Conservation (phyloP, 495 filamentous ascomycete species). For the Hypoxylon subgilvum region DNA sequence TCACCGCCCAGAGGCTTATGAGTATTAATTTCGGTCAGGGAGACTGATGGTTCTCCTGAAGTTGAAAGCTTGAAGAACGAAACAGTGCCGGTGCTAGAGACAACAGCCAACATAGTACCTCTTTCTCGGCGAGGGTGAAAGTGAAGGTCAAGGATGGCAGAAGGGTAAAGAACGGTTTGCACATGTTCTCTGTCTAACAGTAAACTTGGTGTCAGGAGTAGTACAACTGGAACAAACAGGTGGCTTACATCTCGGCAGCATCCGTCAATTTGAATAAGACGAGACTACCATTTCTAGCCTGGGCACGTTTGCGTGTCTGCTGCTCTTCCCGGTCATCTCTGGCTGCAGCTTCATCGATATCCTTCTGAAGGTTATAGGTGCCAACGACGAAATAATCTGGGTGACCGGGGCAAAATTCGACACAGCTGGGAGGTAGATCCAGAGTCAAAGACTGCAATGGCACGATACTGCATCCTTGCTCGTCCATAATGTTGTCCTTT, state of each 20-base stretch:
- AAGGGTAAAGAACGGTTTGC: slow-evolving; percentile 62
- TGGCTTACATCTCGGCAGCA: slow-evolving; percentile 58
- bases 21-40: slow-evolving; percentile 43
- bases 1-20: slow-evolving; percentile 47
- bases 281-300: slow-evolving; percentile 74
- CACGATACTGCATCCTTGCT: slow-evolving; percentile 21
- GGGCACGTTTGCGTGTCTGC: slow-evolving; percentile 44
- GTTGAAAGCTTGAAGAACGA: slow-evolving; percentile 62
- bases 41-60: slow-evolving; percentile 23
- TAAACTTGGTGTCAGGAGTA: slow-evolving; percentile 18
- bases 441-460: slow-evolving; percentile 53
- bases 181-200: slow-evolving; percentile 42
- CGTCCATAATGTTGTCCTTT: slow-evolving; percentile 26
- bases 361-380: slow-evolving; percentile 78
- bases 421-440: slow-evolving; percentile 77
- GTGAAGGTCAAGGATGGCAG: slow-evolving; percentile 83
- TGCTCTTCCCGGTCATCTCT: slow-evolving; percentile 33
- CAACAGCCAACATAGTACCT: slow-evolving; percentile 66
- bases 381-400: slow-evolving; percentile 78
- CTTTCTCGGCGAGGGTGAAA: slow-evolving; percentile 65
- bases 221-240: background rate
- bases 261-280: slow-evolving; percentile 65
- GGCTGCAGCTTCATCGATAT: slow-evolving; percentile 41
- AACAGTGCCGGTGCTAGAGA: slow-evolving; percentile 74
- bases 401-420: slow-evolving; percentile 74